Evolutionary conservation across 2,329 filamentous ascomycete species (phyloP).

Genomic region (Aaosphaeria arxii): DNA sequence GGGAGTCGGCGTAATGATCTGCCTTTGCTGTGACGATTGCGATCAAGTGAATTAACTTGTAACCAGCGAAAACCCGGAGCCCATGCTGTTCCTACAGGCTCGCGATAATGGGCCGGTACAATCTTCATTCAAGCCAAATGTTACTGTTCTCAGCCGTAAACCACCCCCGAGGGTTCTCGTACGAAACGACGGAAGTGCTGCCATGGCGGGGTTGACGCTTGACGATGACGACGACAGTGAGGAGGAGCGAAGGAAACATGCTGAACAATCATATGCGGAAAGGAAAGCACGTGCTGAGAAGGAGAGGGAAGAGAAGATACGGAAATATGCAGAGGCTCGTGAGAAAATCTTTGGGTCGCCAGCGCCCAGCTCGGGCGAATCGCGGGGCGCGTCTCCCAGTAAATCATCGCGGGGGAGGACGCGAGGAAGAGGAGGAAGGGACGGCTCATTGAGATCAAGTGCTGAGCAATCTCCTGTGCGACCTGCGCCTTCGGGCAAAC

Average conservation of each 20-base stretch:
- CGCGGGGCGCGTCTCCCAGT: constrained; percentile 32
- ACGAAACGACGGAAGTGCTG: constrained; percentile 49
- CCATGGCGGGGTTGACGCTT: constrained; percentile 44
- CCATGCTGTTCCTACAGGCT: constrained; percentile 72
- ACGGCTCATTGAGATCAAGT: constrained; percentile 36
- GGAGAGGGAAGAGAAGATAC: constrained; percentile 85
- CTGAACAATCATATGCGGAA: constrained; percentile 70
- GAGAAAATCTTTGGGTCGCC: constrained; percentile 79
- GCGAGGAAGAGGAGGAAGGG: constrained; percentile 34
- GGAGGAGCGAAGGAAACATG: constrained; percentile 58
- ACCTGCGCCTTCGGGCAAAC: constrained; percentile 42
- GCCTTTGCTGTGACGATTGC: background rate
- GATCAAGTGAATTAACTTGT: too few relatives aligned
- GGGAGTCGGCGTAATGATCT: constrained; percentile 75
- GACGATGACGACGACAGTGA: constrained; percentile 62
- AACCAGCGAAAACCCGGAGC: constrained; percentile 67
- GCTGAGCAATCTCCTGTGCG: constrained; percentile 36
- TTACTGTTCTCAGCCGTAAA: constrained; percentile 83
- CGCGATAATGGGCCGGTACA: constrained; percentile 62
- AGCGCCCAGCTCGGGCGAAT: constrained; percentile 30
- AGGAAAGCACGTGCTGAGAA: constrained; percentile 72
- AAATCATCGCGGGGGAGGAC: constrained; percentile 34
- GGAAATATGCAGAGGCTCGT: constrained; percentile 82
- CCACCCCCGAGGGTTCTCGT: constrained; percentile 62
- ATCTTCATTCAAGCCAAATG: constrained; percentile 72